These are phyloP conservation scores for Arabis hirsuta DNA, from an alignment of 345 rosid genomes.

Conservation along the genomic window DNA sequence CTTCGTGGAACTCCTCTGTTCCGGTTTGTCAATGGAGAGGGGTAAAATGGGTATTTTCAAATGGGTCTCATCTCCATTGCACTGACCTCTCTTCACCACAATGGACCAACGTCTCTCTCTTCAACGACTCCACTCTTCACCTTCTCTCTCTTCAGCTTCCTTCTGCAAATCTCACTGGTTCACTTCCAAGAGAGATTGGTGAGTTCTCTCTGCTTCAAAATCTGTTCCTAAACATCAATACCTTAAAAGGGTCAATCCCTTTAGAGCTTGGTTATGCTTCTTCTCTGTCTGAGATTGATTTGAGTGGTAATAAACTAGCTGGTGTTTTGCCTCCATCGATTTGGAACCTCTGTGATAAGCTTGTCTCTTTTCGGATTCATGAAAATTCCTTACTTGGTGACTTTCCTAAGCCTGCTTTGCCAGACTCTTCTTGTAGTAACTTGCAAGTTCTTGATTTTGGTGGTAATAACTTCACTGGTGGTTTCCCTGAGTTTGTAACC, in stretches of 20 bases:
- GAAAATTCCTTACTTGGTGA: constrained; percentile 63
- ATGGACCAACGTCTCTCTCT: constrained; percentile 63
- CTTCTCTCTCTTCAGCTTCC: constrained; percentile 65
- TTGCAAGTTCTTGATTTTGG: constrained; percentile 73
- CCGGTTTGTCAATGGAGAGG: constrained; percentile 91
- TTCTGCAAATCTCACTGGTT: constrained; percentile 82
- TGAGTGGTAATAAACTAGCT: constrained; percentile 57
- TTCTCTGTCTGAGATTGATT: constrained; percentile 69
- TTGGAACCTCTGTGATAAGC: constrained; percentile 79
- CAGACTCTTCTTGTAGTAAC: constrained; percentile 61
- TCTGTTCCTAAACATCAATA: constrained; percentile 67
- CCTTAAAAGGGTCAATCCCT: constrained; percentile 68
- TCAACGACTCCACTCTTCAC: constrained; percentile 66
- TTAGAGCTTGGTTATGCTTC: constrained; percentile 82
- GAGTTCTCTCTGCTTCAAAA: constrained; percentile 76
- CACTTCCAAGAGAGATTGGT: constrained; percentile 77
- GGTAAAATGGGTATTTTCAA: constrained; percentile 75
- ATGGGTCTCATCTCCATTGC: constrained; percentile 58
- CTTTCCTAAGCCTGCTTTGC: constrained; percentile 72
- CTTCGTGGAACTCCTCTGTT: constrained; percentile 77
- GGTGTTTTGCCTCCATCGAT: constrained; percentile 71
- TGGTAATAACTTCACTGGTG: constrained; percentile 65
- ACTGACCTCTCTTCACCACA: constrained; percentile 57
- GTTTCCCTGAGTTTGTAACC: constrained; percentile 72
- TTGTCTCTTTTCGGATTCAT: constrained; percentile 60